phyloP scores from a whole-genome alignment of 805 yeast genomes.

The Kurtzmaniella cleridarum region DNA sequence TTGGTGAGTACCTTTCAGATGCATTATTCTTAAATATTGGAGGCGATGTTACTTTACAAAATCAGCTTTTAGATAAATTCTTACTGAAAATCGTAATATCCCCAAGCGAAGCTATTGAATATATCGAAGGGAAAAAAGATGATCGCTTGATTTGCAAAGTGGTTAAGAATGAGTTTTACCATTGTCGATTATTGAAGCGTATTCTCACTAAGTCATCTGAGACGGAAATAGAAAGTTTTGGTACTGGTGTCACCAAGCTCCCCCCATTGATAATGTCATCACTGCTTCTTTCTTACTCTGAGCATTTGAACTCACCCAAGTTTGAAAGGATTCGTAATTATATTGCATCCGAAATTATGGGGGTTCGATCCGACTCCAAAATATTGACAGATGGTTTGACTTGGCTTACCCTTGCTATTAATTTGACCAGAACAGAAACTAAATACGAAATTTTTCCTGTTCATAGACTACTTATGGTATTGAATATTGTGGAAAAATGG shows the following conservation, averaged over 20 bases:
- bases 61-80: too few relatives aligned
- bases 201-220: slow-evolving; percentile 27
- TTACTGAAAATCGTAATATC: too few relatives aligned
- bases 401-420: slow-evolving; percentile 44
- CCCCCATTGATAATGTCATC: slow-evolving; percentile 26
- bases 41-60: too few relatives aligned
- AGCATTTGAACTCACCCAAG: slow-evolving; percentile 30
- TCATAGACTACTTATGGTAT: slow-evolving; percentile 60
- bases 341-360: slow-evolving; percentile 61
- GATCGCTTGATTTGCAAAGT: too few relatives aligned
- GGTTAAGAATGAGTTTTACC: neutral
- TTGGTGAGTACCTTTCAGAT: slow-evolving; percentile 2
- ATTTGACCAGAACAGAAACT: slow-evolving; percentile 29
- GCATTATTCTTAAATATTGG: neutral
- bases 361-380: slow-evolving; percentile 37
- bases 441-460: slow-evolving; percentile 45
- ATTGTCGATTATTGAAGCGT: slow-evolving; percentile 23
- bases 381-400: slow-evolving; percentile 39
- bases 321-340: slow-evolving; percentile 53
- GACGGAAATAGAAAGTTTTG: slow-evolving; percentile 9
- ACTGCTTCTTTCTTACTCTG: slow-evolving; percentile 26
- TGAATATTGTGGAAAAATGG: slow-evolving; percentile 52
- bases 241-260: slow-evolving; percentile 12
- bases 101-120: too few relatives aligned
- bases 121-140: too few relatives aligned